These are phyloP conservation scores for Pyricularia grisea DNA, from an alignment of 2,329 filamentous ascomycete species.

Conservation along the genomic window DNA sequence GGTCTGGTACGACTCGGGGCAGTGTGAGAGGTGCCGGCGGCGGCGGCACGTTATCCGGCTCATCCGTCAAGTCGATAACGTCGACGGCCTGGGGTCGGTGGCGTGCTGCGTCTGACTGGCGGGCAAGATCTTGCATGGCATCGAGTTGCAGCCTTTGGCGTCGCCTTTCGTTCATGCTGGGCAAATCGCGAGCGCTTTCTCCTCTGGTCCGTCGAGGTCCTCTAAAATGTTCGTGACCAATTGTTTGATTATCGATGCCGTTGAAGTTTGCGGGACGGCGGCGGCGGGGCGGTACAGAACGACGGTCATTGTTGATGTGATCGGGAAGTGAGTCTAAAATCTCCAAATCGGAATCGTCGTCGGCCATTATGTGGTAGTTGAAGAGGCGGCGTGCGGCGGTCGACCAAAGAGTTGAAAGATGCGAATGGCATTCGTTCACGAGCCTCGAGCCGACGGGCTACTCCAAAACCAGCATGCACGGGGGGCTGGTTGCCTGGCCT, in stretches of 20 bases:
- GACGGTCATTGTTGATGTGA: not conserved
- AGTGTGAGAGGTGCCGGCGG: constrained; percentile 2
- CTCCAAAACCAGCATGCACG: not conserved
- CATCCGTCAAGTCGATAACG: constrained; percentile 41
- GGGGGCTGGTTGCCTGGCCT: not conserved
- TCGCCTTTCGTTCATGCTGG: not conserved
- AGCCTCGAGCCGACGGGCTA: not conserved
- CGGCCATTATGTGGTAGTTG: not conserved
- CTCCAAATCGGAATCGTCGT: not conserved
- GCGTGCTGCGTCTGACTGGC: not conserved
- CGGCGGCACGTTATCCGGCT: constrained; percentile 34
- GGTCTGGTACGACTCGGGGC: not conserved
- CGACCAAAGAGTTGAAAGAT: not conserved
- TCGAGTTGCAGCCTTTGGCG: not conserved
- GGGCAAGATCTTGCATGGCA: not conserved
- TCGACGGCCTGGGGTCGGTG: not conserved
- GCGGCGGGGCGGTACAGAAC: not conserved
- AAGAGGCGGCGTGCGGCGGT: not conserved
- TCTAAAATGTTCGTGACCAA: not conserved
- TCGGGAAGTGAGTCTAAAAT: not conserved
- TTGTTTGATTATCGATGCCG: not conserved
- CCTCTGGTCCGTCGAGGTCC: not conserved
- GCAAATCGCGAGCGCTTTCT: not conserved
- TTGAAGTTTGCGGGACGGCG: not conserved
- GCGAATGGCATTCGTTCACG: not conserved